Percentiles rank a stretch among this genome's conserved stretches.
phyloP scores from a whole-genome alignment of 179 eudicot species.

The Sideroxylon spinosum region DNA sequence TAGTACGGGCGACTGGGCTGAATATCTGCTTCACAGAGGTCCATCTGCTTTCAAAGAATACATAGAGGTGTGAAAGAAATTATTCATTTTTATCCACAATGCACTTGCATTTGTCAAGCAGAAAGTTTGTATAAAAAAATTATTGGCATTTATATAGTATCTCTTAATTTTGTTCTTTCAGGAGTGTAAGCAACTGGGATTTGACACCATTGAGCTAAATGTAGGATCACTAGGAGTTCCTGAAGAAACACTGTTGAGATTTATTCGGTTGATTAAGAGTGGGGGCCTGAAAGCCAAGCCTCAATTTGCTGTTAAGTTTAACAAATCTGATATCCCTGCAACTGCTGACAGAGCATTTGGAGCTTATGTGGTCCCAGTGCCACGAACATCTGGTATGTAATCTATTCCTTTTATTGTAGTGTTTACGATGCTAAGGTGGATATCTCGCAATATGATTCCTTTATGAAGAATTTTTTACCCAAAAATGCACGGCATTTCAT shows the following conservation, averaged over 20 bases:
- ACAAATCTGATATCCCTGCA: slow-evolving; percentile 68
- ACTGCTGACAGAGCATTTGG: slow-evolving; percentile 69
- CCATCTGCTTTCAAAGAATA: slow-evolving; percentile 75
- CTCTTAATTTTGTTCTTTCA: slow-evolving; percentile 22
- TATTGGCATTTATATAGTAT: not conserved
- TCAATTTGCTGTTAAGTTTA: slow-evolving; percentile 70
- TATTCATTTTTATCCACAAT: not conserved
- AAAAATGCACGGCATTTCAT: no score
- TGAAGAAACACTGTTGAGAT: slow-evolving; percentile 75
- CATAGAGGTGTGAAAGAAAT: slow-evolving; percentile 46
- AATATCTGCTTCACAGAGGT: slow-evolving; percentile 63
- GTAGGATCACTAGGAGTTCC: slow-evolving; percentile 70
- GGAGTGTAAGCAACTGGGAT: slow-evolving; percentile 91
- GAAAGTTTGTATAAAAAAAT: not conserved
- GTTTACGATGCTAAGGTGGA: not conserved
- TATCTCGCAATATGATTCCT: slow-evolving; percentile 5
- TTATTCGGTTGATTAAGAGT: slow-evolving; percentile 69
- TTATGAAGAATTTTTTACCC: not conserved
- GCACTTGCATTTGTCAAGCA: not conserved
- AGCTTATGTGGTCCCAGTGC: slow-evolving; percentile 57
- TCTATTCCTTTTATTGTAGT: slow-evolving; percentile 6
- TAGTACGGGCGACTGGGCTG: slow-evolving; percentile 96
- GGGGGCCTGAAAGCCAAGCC: slow-evolving; percentile 85
- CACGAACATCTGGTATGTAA: slow-evolving; percentile 58
- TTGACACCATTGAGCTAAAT: slow-evolving; percentile 76